Base-by-base conservation (phyloP, 2,329 filamentous ascomycete species). In the Fusarium duplospermum region DNA sequence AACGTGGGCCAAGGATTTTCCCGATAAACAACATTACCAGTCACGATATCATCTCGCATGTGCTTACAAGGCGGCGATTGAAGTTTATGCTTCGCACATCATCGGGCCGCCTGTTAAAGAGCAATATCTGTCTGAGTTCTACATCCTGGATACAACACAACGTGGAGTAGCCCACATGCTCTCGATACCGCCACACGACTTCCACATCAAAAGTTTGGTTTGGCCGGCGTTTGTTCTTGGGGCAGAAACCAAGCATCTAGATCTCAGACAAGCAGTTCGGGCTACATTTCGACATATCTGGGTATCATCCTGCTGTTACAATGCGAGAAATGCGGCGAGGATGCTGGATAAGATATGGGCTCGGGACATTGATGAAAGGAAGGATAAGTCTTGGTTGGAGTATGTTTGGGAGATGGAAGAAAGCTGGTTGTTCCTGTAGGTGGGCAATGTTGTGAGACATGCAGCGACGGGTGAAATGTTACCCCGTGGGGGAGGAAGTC, bases 191-290 rank as follows among this genome's bases (percentile, higher is more conserved):
- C 45, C 61, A 18, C 8, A 64, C 18, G 68, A 71, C 31, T 70
- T 71, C 18, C 68, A 71, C n/a, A 67, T 71, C 22, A 71, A 71
- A 33, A 71, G 68, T 14, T 38, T 68, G 16, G 57, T 68, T 9
- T 71, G 68, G 68, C 68, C 68, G 10, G 68, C 64, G 0, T 71
- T 71, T 33, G 24, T 71, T 10, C 54, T 70, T 33, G 68, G 68
- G 2, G 68, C 68, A 6, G 61, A 68, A 45, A 52, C 64, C 3
- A 9, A 60, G 5, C 16, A 16, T 3, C 11, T 3, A 6, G 68
- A 64, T 22, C 61, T 42, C 2, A 67, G 50, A 27, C 45, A 59
- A 16, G 24, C 38, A 9, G 33, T 68, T 5, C 57, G 38, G 10
- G 20, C 29, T 3, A 56, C 62, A 1, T 71, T 68, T 18, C 65